These are phyloP conservation scores for Cladosporium phlei DNA, from an alignment of 2,329 filamentous ascomycete genomes.

Conservation along the genomic window DNA sequence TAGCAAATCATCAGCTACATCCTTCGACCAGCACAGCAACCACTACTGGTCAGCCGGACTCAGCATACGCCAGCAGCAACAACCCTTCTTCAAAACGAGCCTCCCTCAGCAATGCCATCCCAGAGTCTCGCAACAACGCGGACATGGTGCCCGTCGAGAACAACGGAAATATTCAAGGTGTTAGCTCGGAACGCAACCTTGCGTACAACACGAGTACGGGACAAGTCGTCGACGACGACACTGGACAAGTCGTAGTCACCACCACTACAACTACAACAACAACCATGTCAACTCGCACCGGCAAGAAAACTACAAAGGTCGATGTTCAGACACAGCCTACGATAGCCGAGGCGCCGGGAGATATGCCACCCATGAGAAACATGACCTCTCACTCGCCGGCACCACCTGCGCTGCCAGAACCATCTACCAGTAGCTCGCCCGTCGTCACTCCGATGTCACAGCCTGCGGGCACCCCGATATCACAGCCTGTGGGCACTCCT, in stretches of 20 bases:
- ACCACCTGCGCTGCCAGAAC: neutral
- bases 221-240: slow-evolving; percentile 28
- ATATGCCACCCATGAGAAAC: slow-evolving; percentile 9
- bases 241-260: slow-evolving; percentile 27
- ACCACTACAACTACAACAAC: slow-evolving; percentile 31
- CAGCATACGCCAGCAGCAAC: slow-evolving; percentile 25
- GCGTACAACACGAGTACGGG: slow-evolving; percentile 26
- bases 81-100: slow-evolving; percentile 13
- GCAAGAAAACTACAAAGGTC: slow-evolving; percentile 19
- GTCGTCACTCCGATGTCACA: no score
- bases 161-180: slow-evolving; percentile 25
- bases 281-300: slow-evolving; percentile 24
- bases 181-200: slow-evolving; percentile 23
- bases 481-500: neutral
- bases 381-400: slow-evolving; percentile 4
- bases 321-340: slow-evolving; percentile 18
- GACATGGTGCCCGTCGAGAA: slow-evolving; percentile 26
- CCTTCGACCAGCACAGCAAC: slow-evolving; percentile 7
- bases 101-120: slow-evolving; percentile 1
- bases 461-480: no score
- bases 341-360: slow-evolving; percentile 17
- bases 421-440: neutral
- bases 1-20: slow-evolving; percentile 2
- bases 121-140: slow-evolving; percentile 2
- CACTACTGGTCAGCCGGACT: slow-evolving; percentile 15